Percentiles rank a stretch among this genome's conserved stretches.
Evolutionary conservation across 73 alveolate species (phyloP).

Genomic region (Diophrys sp.): DNA sequence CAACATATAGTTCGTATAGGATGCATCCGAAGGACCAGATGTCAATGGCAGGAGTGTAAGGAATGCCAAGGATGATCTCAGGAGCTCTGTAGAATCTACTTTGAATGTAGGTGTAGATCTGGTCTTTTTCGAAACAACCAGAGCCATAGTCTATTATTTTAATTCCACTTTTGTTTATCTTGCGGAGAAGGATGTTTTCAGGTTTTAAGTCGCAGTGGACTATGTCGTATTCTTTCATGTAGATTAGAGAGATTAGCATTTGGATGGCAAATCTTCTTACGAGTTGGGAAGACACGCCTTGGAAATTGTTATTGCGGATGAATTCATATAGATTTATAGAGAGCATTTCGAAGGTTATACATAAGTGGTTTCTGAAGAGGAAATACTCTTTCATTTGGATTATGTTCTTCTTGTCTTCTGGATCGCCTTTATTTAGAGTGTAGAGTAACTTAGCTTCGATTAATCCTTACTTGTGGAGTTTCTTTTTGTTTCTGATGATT

Average conservation of each 20-base stretch:
- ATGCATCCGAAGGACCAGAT: slow-evolving; percentile 83
- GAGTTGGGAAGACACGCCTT: slow-evolving; percentile 30
- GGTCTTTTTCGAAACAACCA: slow-evolving; percentile 71
- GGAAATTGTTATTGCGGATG: slow-evolving; percentile 30
- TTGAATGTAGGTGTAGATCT: slow-evolving; percentile 75
- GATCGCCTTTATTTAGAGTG: slow-evolving; percentile 38
- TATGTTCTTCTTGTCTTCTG: slow-evolving; percentile 49
- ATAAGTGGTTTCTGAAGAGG: slow-evolving; percentile 52
- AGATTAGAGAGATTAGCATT: slow-evolving; percentile 34
- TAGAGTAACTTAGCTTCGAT: slow-evolving; percentile 68
- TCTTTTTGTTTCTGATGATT: slow-evolving; percentile 76
- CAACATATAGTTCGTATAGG: slow-evolving; percentile 66
- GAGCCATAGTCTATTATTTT: slow-evolving; percentile 88
- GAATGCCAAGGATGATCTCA: slow-evolving; percentile 66
- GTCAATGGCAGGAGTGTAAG: slow-evolving; percentile 66
- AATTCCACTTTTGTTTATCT: slow-evolving; percentile 58
- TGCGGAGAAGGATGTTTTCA: slow-evolving; percentile 76
- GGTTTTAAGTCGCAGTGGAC: slow-evolving; percentile 92
- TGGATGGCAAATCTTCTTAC: slow-evolving; percentile 59
- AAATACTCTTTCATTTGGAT: slow-evolving; percentile 45
- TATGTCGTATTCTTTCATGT: slow-evolving; percentile 38
- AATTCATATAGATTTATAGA: slow-evolving; percentile 50
- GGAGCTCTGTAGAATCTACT: slow-evolving; percentile 80
- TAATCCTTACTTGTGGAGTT: slow-evolving; percentile 80
- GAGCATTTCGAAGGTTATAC: slow-evolving; percentile 59